phyloP scores from a whole-genome alignment of 2,329 filamentous ascomycete genomes.

The Cladorrhinum sp. region DNA sequence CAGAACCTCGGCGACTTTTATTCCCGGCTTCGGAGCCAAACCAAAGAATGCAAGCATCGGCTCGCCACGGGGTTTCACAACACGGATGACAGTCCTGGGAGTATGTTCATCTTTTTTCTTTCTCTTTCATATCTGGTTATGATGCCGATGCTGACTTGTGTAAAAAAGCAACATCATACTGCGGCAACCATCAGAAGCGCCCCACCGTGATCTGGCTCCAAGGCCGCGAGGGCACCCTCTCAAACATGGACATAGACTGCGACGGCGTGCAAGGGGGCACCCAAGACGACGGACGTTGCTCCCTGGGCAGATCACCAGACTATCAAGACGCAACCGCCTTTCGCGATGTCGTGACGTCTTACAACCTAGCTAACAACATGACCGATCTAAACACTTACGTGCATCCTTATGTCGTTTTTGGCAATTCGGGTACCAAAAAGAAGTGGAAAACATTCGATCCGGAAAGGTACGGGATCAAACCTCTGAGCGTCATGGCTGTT shows the following conservation, averaged over 20 bases:
- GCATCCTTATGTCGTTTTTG: slow-evolving; percentile 54
- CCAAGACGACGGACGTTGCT: slow-evolving; percentile 42
- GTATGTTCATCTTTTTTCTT: not conserved
- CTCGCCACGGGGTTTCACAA: slow-evolving; percentile 1
- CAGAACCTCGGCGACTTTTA: not conserved
- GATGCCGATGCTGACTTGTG: not conserved
- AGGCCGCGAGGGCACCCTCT: slow-evolving; percentile 35
- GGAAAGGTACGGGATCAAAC: slow-evolving; percentile 39
- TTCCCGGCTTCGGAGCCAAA: not conserved
- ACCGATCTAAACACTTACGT: slow-evolving; percentile 49
- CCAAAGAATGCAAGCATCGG: not conserved
- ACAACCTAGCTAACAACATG: slow-evolving; percentile 33
- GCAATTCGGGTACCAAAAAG: slow-evolving; percentile 40
- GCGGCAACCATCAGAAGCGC: not conserved
- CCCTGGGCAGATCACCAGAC: slow-evolving; percentile 36
- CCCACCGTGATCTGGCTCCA: not conserved
- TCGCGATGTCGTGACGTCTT: slow-evolving; percentile 34
- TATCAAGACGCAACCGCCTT: slow-evolving; percentile 45
- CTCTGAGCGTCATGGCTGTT: slow-evolving; percentile 53
- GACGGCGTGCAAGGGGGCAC: slow-evolving; percentile 45
- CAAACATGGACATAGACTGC: slow-evolving; percentile 59
- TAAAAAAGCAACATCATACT: slow-evolving; percentile 4
- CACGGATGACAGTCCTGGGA: not conserved
- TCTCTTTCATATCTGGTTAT: not conserved
- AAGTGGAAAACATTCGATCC: slow-evolving; percentile 42